Base-by-base conservation (phyloP, 768 basidiomycete species). In the Trametes maxima region DNA sequence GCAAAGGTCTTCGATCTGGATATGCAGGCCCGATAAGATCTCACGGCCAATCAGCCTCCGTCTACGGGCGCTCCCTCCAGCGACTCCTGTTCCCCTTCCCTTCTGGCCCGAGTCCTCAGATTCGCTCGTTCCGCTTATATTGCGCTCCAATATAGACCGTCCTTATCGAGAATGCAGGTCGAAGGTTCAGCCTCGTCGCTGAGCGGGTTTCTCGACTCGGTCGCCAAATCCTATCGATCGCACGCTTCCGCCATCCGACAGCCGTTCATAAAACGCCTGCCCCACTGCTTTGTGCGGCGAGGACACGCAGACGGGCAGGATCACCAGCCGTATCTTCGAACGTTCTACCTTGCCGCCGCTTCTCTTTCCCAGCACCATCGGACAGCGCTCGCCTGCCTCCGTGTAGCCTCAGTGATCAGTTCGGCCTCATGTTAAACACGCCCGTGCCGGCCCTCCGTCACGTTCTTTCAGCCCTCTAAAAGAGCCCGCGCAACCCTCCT, bases 371-470 rank as follows among this genome's bases (percentile, higher is more conserved):
- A 59, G 56, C 58, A 56, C 47, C 43, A 55, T 56, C 54, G 47
- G 62, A 55, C 39, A 60, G 58, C 63, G 52, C 59, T 55, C 43
- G 58, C 54, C 49, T 60, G 50, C 58, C 57, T 60, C 59, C 50
- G 58, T 52, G 65, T 46, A 51, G 39, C 63, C 60, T 48, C 57
- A 61, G 50, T 53, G 52, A 59, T 59, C 72, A 70, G 22, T 60
- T 45, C 55, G 59, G 69, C 71, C 74, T 75, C 75, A 76, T 76
- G 75, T 68, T 67, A 17, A 58, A 67, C 75, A 76, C 72, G 75
- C 74, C 62, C 60, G 59, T 47, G 56, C 68, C 69, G 64, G 57
- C 69, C 70, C 66, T 62, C 59, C 64, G 64, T 72, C 69, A 67
- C 74, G 72, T 74, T 74, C 54, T 59, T 54, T 52, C 59, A 62